A percentile compares a stretch with the other conserved stretches of the same genome.
phyloP scores from a whole-genome alignment of 2,329 filamentous ascomycete genomes.

The Cladosporium halotolerans region DNA sequence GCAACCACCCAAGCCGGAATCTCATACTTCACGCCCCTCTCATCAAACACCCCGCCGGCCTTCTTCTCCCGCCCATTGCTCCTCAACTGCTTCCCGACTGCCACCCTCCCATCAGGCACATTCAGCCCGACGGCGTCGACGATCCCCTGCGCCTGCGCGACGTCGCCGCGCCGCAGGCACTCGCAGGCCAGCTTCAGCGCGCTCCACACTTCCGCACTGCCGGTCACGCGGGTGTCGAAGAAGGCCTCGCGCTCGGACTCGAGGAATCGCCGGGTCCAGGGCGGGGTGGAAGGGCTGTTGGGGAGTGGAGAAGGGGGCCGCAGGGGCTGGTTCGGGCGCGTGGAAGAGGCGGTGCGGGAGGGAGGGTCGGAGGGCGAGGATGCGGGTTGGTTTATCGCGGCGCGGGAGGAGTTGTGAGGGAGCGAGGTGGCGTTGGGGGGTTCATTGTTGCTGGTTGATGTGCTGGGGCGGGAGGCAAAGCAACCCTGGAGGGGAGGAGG shows the following conservation, averaged over 20 bases:
- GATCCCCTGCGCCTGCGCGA: constrained; percentile 64
- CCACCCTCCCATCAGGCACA: constrained; percentile 36
- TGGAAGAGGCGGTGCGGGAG: background rate
- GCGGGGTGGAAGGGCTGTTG: constrained; percentile 22
- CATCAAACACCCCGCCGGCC: constrained; percentile 39
- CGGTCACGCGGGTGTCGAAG: constrained; percentile 83
- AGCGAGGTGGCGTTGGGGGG: background rate
- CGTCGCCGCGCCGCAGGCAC: constrained; percentile 52
- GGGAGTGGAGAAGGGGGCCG: constrained; percentile 22
- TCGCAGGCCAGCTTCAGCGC: constrained; percentile 63
- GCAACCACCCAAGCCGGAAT: constrained; percentile 41
- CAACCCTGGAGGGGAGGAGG: constrained; percentile 1
- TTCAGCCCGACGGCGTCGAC: constrained; percentile 64
- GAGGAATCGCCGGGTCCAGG: constrained; percentile 65
- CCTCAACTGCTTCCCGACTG: constrained; percentile 11
- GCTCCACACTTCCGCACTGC: constrained; percentile 72
- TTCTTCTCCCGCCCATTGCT: constrained; percentile 15
- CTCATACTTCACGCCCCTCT: constrained; percentile 37
- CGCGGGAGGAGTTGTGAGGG: constrained; percentile 7
- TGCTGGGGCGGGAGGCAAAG: constrained; percentile 3
- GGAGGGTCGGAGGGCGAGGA: background rate
- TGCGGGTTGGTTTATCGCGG: constrained; percentile 10
- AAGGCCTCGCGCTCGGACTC: constrained; percentile 71
- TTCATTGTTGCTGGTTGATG: constrained; percentile 1
- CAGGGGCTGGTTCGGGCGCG: background rate